A percentile compares a stretch with the other conserved stretches of the same genome.
These are phyloP conservation scores for Carallia brachiata DNA, from an alignment of 345 rosid genomes.

Conservation along the genomic window DNA sequence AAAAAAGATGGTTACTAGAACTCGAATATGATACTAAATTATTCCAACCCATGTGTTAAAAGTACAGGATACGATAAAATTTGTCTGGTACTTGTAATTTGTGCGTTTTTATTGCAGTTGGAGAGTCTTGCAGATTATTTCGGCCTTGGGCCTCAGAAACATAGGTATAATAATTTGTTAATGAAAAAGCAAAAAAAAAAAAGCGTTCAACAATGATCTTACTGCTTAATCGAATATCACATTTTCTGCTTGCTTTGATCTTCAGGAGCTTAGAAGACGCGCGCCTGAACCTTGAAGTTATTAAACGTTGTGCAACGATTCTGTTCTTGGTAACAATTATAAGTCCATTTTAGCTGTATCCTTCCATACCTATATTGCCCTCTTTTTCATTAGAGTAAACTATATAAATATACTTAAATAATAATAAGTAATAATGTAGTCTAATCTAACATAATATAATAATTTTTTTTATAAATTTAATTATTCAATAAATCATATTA, in stretches of 20 bases:
- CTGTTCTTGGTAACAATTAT: conserved; percentile 70
- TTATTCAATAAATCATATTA: too few relatives aligned
- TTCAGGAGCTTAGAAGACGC: conserved; percentile 95
- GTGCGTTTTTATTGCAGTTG: conserved; percentile 45
- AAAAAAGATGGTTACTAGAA: too few relatives aligned
- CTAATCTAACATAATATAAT: too few relatives aligned
- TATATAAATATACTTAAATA: too few relatives aligned
- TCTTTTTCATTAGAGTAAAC: too few relatives aligned
- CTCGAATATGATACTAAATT: too few relatives aligned
- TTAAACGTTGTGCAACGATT: conserved; percentile 84
- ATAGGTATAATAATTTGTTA: conserved; percentile 44
- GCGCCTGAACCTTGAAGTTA: conserved; percentile 85
- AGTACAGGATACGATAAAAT: too few relatives aligned
- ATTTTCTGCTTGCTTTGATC: conserved; percentile 8
- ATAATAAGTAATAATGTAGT: too few relatives aligned
- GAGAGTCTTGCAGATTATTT: conserved; percentile 79
- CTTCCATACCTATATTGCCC: background rate
- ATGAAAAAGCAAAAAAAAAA: background rate
- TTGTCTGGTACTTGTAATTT: background rate
- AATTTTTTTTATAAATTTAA: too few relatives aligned
- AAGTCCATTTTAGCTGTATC: background rate
- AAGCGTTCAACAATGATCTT: background rate
- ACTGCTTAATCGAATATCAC: too few relatives aligned
- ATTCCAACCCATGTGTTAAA: too few relatives aligned
- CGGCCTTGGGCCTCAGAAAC: conserved; percentile 71